These are phyloP conservation scores for Fomitopsis pinicola DNA, from an alignment of 1,284 basidiomycete genomes.

Conservation along the genomic window DNA sequence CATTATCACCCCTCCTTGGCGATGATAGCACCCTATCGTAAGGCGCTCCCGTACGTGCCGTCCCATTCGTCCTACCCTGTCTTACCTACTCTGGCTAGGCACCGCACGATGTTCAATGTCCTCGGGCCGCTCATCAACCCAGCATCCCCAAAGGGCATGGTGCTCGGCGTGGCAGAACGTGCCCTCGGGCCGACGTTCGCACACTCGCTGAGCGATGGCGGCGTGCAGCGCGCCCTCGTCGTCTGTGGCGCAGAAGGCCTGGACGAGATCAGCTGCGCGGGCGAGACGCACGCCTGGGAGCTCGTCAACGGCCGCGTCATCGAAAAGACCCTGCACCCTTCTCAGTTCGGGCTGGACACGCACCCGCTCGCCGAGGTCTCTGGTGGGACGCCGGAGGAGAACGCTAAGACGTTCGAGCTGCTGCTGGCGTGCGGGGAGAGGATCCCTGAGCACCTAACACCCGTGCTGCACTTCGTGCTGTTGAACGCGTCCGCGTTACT, in stretches of 20 bases:
- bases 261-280: slow-evolving; percentile 94
- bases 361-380: slow-evolving; percentile 72
- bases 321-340: slow-evolving; percentile 47
- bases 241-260: slow-evolving; percentile 92
- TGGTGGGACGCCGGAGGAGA: slow-evolving; percentile 71
- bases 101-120: slow-evolving; percentile 97
- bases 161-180: slow-evolving; percentile 86
- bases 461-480: slow-evolving; percentile 80
- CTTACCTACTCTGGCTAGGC: slow-evolving; percentile 7
- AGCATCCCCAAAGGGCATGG: slow-evolving; percentile 78
- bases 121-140: slow-evolving; percentile 96
- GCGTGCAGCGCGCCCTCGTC: slow-evolving; percentile 82
- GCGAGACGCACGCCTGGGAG: slow-evolving; percentile 79
- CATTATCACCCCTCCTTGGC: slow-evolving; percentile 91
- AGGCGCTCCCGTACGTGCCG: slow-evolving; percentile 68
- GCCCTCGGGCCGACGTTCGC: slow-evolving; percentile 88
- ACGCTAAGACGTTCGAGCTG: slow-evolving; percentile 61
- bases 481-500: slow-evolving; percentile 84
- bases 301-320: slow-evolving; percentile 51
- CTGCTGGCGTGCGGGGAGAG: slow-evolving; percentile 52
- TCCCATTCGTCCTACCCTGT: neutral
- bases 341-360: slow-evolving; percentile 68
- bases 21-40: slow-evolving; percentile 81
- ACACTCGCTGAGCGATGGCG: slow-evolving; percentile 61
- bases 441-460: slow-evolving; percentile 47